Conservation (phyloP, 2,329 filamentous ascomycete genomes). For the Berkeleyomyces rouxiae region DNA sequence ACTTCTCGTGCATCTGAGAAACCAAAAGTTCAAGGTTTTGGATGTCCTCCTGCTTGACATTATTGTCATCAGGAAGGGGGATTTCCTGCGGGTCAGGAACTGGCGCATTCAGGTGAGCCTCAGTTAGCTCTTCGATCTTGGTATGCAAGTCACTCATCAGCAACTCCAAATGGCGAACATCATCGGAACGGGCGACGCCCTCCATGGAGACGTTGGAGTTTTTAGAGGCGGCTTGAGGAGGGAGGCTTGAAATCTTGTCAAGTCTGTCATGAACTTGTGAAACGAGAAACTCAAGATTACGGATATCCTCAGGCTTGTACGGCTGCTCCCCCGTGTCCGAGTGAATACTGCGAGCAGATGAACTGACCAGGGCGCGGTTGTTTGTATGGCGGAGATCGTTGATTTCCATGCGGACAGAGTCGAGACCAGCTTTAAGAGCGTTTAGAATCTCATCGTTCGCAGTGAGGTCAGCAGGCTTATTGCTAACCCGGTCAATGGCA, state of each 20-base stretch:
- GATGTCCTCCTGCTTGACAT: constrained; percentile 11
- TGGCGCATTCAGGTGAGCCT: constrained; percentile 23
- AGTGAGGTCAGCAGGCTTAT: constrained; percentile 68
- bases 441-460: constrained; percentile 82
- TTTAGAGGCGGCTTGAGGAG: background rate
- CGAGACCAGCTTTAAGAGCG: constrained; percentile 67
- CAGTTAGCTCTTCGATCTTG: constrained; percentile 48
- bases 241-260: constrained; percentile 1
- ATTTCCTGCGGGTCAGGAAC: constrained; percentile 26
- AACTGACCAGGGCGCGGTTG: constrained; percentile 33
- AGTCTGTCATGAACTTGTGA: constrained; percentile 7
- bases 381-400: constrained; percentile 51
- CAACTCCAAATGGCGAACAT: constrained; percentile 72
- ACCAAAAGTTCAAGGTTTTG: constrained; percentile 12
- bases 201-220: background rate
- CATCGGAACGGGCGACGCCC: constrained; percentile 42
- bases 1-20: constrained; percentile 9
- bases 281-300: constrained; percentile 9
- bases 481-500: constrained; percentile 59
- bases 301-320: constrained; percentile 4
- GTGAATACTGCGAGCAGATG: constrained; percentile 35
- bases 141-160: constrained; percentile 66
- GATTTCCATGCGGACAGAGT: constrained; percentile 60
- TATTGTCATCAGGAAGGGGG: constrained; percentile 8
- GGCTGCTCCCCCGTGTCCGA: background rate